A percentile compares a stretch with the other conserved stretches of the same genome.
Conservation (phyloP, 2,329 filamentous ascomycete species). For the Stromatinia cepivora region DNA sequence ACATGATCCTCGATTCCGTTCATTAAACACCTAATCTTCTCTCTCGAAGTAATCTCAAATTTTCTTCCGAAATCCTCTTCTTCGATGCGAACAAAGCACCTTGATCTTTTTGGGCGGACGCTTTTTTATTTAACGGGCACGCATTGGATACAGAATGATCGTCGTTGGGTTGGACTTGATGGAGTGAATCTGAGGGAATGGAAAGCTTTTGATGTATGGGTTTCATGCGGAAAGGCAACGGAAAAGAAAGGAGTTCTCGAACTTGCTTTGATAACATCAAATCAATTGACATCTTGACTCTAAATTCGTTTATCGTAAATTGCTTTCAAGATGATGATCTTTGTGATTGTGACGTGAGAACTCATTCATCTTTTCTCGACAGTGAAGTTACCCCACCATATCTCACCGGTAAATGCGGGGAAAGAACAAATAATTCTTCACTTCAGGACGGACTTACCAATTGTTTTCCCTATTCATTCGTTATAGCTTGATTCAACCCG, state of each 20-base stretch:
- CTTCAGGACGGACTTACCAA: background rate
- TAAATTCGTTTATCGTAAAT: background rate
- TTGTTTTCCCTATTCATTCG: background rate
- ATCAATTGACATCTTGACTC: constrained; percentile 14
- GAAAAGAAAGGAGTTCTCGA: background rate
- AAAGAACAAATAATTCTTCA: background rate
- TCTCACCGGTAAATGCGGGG: background rate
- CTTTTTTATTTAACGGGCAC: background rate
- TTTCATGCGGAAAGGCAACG: background rate
- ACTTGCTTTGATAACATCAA: constrained; percentile 10
- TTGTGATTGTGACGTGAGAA: background rate
- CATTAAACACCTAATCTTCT: background rate
- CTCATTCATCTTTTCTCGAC: background rate
- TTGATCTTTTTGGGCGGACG: background rate
- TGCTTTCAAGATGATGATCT: background rate
- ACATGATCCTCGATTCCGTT: background rate
- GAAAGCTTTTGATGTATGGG: background rate
- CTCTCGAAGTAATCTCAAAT: background rate
- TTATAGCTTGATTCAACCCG: background rate
- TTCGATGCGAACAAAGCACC: constrained; percentile 1
- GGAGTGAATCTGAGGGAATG: background rate
- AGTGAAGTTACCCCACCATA: background rate
- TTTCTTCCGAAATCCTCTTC: background rate
- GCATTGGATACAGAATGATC: background rate
- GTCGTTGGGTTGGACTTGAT: background rate